Base-by-base conservation (phyloP, 768 basidiomycete genomes). In the Terana coerulea region DNA sequence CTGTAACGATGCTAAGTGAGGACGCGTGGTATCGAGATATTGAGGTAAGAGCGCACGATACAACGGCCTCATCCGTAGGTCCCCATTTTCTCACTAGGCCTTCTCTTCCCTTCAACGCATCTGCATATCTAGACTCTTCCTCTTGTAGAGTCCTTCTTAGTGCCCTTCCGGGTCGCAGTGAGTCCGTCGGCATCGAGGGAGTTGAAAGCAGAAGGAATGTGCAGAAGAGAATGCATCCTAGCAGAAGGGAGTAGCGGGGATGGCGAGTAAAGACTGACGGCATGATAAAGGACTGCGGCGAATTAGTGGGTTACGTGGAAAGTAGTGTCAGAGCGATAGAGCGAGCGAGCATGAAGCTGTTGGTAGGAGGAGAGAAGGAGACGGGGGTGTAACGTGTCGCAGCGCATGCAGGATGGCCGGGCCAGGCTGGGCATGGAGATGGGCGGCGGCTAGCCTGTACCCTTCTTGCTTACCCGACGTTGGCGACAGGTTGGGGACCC, bases 11-110 rank as follows among this genome's bases (percentile, higher is more conserved):
- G 12, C 17, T 25, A 8, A 41, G 15, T 30, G 7, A 39, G 2
- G 5, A 14, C 5, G 30, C 29, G 31, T 47, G 11, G 37, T 15
- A 40, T 21, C 29, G 22, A 34, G 8, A 19, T 11, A 9, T 47
- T 26, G 1, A 30, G 21, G 17, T 15, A 28, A 40, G n/a, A n/a
- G n/a, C n/a, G 47, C 52, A 78, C 81, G 77, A 67, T 21, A 51
- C 62, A 26, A 83, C 70, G 37, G 80, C 74, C 36, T 71, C 70
- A 10, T 77, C 63, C 0, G 66, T 70, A 15, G 81, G 78, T 0
- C 82, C 83, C 66, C 76, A 81, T 58, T 71, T 76, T 52, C 70
- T 67, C 59, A 84, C 79, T 49, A 84, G 67, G 22, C 66, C 72
- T 50, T 75, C 66, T 34, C 81, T 67, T 33, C 73, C 65, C 25